Evolutionary conservation across 2,329 filamentous ascomycete genomes (phyloP).

Genomic region (Tolypocladium tropicale): DNA sequence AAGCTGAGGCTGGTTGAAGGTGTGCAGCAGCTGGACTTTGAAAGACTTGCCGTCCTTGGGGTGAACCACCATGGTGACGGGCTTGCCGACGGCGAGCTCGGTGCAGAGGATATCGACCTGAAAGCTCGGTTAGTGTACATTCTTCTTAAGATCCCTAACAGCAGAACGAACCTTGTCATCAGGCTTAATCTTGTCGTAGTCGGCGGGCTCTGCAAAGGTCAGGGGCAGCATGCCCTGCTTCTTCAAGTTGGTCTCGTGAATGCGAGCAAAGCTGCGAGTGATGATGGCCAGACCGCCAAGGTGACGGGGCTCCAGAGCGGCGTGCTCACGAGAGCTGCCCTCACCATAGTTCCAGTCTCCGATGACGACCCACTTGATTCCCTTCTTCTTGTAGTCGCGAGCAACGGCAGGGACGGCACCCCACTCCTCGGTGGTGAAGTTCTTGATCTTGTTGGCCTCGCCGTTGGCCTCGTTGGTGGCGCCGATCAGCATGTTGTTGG

Average conservation of each 20-base stretch:
- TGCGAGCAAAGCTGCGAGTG: slow-evolving; percentile 91
- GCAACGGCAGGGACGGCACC: slow-evolving; percentile 82
- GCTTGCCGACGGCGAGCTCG: slow-evolving; percentile 84
- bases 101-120: slow-evolving; percentile 77
- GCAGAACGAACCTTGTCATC: slow-evolving; percentile 65
- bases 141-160: not conserved
- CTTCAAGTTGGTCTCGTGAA: slow-evolving; percentile 99
- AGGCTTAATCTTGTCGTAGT: slow-evolving; percentile 94
- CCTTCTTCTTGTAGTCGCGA: slow-evolving; percentile 66
- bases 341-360: slow-evolving; percentile 99
- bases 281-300: slow-evolving; percentile 96
- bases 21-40: slow-evolving; percentile 80
- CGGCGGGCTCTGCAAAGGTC: slow-evolving; percentile 86
- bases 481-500: slow-evolving; percentile 92
- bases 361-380: slow-evolving; percentile 80
- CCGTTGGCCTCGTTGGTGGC: slow-evolving; percentile 90
- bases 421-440: slow-evolving; percentile 67
- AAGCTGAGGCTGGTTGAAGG: slow-evolving; percentile 96
- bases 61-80: slow-evolving; percentile 84
- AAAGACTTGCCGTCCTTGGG: slow-evolving; percentile 76
- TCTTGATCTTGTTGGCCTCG: slow-evolving; percentile 86
- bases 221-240: slow-evolving; percentile 99
- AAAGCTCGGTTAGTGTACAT: not conserved
- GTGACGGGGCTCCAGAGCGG: slow-evolving; percentile 79
- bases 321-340: slow-evolving; percentile 80